Conservation (phyloP, 371 early-diverging fungal genomes). For the Apophysomyces trapeziformis region DNA sequence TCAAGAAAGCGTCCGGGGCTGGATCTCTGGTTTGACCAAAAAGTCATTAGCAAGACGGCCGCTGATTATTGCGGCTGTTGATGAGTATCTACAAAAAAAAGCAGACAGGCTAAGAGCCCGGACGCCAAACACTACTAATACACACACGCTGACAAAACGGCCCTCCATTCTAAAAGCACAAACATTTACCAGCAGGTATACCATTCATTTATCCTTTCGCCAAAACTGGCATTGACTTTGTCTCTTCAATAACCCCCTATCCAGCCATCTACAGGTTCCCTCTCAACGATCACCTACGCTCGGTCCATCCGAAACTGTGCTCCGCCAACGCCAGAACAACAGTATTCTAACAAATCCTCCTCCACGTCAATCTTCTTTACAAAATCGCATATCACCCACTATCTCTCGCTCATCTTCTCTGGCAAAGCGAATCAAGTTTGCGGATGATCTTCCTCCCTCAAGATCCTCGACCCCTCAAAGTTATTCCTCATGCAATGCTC, state of each 20-base stretch:
- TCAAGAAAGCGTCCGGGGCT: slow-evolving; percentile 53
- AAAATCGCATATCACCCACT: slow-evolving; percentile 13
- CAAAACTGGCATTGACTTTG: not conserved
- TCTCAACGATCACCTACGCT: not conserved
- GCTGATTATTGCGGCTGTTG: slow-evolving; percentile 62
- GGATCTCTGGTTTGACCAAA: slow-evolving; percentile 70
- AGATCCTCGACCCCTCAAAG: slow-evolving; percentile 4
- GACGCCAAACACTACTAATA: slow-evolving; percentile 4
- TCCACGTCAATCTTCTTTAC: slow-evolving; percentile 24
- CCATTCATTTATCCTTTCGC: not conserved
- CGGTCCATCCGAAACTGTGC: not conserved
- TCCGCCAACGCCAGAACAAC: slow-evolving; percentile 1
- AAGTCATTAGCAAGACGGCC: slow-evolving; percentile 68
- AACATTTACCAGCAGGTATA: not conserved
- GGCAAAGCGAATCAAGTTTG: slow-evolving; percentile 19
- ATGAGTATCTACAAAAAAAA: slow-evolving; percentile 64
- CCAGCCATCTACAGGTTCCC: slow-evolving; percentile 14
- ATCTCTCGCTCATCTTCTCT: slow-evolving; percentile 24
- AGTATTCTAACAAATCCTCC: slow-evolving; percentile 22
- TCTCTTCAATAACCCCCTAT: not conserved
- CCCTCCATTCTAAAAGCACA: not conserved
- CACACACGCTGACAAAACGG: not conserved
- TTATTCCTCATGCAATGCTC: not conserved
- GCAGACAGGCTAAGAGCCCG: slow-evolving; percentile 43
- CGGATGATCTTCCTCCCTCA: slow-evolving; percentile 18